Conservation (phyloP, 2,329 filamentous ascomycete genomes). For the Fusarium tuaranense region DNA sequence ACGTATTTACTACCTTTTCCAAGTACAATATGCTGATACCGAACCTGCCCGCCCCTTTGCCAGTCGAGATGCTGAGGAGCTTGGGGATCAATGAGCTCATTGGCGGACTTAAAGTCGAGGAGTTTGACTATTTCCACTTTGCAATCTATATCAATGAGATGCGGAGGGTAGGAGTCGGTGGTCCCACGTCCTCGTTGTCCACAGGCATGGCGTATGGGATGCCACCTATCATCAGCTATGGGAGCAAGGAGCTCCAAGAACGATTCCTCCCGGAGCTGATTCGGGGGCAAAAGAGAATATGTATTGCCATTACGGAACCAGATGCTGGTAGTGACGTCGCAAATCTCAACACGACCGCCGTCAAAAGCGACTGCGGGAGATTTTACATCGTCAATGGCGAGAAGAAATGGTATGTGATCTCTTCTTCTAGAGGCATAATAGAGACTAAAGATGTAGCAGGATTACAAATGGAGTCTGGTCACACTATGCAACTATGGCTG, state of each 20-base stretch:
- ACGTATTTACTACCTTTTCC: too few relatives aligned
- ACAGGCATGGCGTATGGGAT: neutral
- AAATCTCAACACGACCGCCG: constrained; percentile 76
- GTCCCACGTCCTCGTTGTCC: constrained; percentile 62
- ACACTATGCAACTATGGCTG: constrained; percentile 77
- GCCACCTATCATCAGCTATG: neutral
- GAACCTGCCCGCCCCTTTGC: constrained; percentile 75
- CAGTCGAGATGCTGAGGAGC: constrained; percentile 44
- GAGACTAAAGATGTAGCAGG: constrained; percentile 50
- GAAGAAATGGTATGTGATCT: constrained; percentile 60
- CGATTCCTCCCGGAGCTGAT: constrained; percentile 76
- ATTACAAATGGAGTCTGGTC: constrained; percentile 81
- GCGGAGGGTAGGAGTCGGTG: constrained; percentile 72
- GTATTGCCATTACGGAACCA: constrained; percentile 85
- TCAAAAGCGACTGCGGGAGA: constrained; percentile 71
- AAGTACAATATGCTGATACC: constrained; percentile 56
- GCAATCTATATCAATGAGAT: constrained; percentile 80
- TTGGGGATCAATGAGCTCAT: constrained; percentile 59
- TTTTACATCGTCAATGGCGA: constrained; percentile 47
- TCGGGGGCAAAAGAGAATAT: constrained; percentile 73
- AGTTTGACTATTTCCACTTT: constrained; percentile 79
- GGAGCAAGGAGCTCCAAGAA: constrained; percentile 58
- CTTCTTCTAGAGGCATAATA: too few relatives aligned
- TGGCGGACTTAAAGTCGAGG: constrained; percentile 75
- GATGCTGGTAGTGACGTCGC: constrained; percentile 80